Evolutionary conservation across 148 eudicot genomes (phyloP), one percentile per base, ranked within the genome.

Genomic region (Silene uniflora): DNA sequence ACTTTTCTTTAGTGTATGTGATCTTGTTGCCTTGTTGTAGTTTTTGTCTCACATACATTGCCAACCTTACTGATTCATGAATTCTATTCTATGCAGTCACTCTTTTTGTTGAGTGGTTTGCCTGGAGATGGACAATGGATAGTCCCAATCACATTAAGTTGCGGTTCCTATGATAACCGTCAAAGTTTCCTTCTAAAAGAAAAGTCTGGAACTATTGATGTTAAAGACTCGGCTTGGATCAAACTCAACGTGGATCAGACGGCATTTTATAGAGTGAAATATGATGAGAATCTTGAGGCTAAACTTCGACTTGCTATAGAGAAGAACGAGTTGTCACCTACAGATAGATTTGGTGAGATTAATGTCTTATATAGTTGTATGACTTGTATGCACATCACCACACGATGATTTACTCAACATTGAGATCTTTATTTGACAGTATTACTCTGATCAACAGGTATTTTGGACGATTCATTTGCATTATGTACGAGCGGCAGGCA

Each of bases 241-340:
- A 95, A 95, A 83, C 76, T 95, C 72, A 95, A 95, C 81, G 92
- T 95, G 65, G 90, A 91, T 54, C 97, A 92, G 82, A 77, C 96
- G 27, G 99, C 94, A 71, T 92, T 95, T 76, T 95, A 89, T 69
- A 85, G 99, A 79, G 99, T 95, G 72, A 92, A 92, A 84, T 95
- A 95, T 82, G 99, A 91, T 61, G 94, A 89, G 52, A 86, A 84
- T 60, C 89, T 92, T 69, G 87, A 82, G 10, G 82, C 86, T 67
- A 88, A 87, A 78, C 96, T 95, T 69, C 77, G 92, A 80, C 72
- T 76, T 85, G 97, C 99, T 54, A 88, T 92, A 68, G 97, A 95
- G 94, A 84, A 76, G 72, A 83, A 85, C 73, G 69, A 74, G 70
- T 79, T 95, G 81, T 81, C 98, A 65, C 88, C 91, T 72, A 88